These are phyloP conservation scores for Saprolegnia diclina DNA, from an alignment of 352 stramenopile species.

Conservation along the genomic window DNA sequence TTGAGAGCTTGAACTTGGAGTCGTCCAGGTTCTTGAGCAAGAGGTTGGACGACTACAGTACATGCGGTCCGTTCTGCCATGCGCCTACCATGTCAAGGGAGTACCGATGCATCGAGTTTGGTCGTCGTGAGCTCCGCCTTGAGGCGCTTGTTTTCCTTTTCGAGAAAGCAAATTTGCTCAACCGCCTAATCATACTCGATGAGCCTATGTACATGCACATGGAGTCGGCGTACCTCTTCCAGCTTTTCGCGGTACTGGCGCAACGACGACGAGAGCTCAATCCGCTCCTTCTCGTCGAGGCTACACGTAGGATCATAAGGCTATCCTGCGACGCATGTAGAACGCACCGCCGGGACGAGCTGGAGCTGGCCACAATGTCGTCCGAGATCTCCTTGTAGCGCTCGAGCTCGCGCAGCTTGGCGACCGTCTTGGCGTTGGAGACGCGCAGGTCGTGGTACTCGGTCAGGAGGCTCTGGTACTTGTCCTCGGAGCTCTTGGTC, in stretches of 20 bases:
- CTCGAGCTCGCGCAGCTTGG: conserved; percentile 58
- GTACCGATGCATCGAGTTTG: conserved; percentile 23
- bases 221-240: conserved; percentile 35
- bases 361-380: conserved; percentile 53
- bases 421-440: conserved; percentile 60
- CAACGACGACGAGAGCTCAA: conserved; percentile 53
- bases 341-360: conserved; percentile 43
- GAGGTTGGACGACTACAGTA: conserved; percentile 24
- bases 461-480: conserved; percentile 57
- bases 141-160: conserved; percentile 28
- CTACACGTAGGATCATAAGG: conserved; percentile 22
- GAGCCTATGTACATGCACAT: not conserved
- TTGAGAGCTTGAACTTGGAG: conserved; percentile 22
- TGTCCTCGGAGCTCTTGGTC: conserved; percentile 55
- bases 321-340: not conserved
- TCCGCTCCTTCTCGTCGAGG: conserved; percentile 59
- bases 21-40: conserved; percentile 25
- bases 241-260: conserved; percentile 82
- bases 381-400: conserved; percentile 68
- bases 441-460: conserved; percentile 66
- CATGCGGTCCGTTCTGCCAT: not conserved
- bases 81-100: not conserved
- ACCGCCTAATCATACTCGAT: not conserved
- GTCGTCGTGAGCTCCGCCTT: conserved; percentile 23
- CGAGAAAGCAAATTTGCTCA: conserved; percentile 28